These are phyloP conservation scores for Dunaliella primolecta DNA, from an alignment of 139 green algal genomes.

Conservation along the genomic window DNA sequence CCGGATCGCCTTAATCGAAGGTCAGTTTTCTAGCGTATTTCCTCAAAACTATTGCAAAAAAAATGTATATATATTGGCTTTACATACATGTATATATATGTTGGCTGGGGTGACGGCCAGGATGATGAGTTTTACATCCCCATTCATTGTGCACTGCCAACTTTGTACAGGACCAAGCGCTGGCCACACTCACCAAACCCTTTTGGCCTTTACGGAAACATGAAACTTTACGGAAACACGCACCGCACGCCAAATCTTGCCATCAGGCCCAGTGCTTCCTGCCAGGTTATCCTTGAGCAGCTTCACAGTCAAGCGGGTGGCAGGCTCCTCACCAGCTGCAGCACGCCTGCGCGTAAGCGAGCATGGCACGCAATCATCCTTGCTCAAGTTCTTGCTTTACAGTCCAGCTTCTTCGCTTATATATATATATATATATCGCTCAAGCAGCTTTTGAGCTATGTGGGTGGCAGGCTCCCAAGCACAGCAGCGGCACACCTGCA, in stretches of 20 bases:
- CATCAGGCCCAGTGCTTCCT: conserved; percentile 10
- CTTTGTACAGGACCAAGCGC: neutral
- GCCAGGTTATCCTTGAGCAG: conserved; percentile 30
- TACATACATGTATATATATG: neutral
- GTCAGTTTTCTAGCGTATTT: no score
- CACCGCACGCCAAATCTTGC: conserved; percentile 28
- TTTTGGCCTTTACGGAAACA: neutral
- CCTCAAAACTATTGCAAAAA: neutral
- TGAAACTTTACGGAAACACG: neutral
- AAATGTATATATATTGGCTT: neutral
- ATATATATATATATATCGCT: neutral
- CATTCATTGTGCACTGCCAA: neutral
- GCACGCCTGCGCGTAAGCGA: conserved; percentile 18
- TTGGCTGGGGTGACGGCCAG: no score
- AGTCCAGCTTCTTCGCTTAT: neutral
- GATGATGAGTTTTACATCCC: no score
- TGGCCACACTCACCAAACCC: neutral
- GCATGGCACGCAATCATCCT: neutral
- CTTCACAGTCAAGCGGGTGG: conserved; percentile 55
- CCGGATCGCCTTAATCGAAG: no score
- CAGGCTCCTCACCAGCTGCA: conserved; percentile 15
- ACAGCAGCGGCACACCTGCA: neutral
- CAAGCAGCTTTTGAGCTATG: neutral
- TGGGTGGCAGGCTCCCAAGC: neutral
- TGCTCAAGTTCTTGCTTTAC: neutral